These are phyloP conservation scores for Williopsis jadinii DNA, from an alignment of 1,139 yeast species.

Conservation along the genomic window DNA sequence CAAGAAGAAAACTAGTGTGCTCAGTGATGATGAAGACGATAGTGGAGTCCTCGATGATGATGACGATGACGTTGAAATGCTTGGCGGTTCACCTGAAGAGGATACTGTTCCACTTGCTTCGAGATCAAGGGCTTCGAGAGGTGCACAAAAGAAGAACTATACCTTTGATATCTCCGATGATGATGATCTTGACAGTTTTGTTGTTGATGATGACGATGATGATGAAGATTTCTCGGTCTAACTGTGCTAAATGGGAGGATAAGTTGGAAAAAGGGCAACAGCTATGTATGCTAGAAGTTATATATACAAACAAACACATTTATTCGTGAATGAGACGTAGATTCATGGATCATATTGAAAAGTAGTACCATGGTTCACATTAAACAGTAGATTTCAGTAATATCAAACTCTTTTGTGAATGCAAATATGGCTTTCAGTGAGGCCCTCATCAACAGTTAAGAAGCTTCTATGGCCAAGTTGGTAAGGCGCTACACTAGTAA, in stretches of 20 bases:
- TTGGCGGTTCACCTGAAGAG: slow-evolving; percentile 2
- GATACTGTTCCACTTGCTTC: slow-evolving; percentile 1
- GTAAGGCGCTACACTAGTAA: slow-evolving; percentile 91
- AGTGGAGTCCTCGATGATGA: slow-evolving; percentile 6
- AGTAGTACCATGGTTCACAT: too few species aligned
- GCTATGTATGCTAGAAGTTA: too few species aligned
- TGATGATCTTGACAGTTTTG: slow-evolving; percentile 4
- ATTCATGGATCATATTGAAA: too few species aligned
- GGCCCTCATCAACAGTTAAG: background rate
- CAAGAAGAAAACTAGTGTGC: slow-evolving; percentile 3
- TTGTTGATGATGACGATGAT: slow-evolving; percentile 8
- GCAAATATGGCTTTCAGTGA: too few species aligned
- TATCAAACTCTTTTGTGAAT: too few species aligned
- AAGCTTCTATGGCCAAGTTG: slow-evolving; percentile 73
- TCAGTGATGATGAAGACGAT: slow-evolving; percentile 11
- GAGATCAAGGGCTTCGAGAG: slow-evolving; percentile 22
- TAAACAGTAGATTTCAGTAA: too few species aligned
- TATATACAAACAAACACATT: too few species aligned
- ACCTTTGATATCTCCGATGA: slow-evolving; percentile 18
- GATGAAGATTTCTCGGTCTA: slow-evolving; percentile 10
- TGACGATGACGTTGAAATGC: slow-evolving; percentile 12
- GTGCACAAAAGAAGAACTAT: slow-evolving; percentile 21
- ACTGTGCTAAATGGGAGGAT: background rate
- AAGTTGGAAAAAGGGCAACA: too few species aligned
- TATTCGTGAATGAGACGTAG: too few species aligned